These are phyloP conservation scores for Solanum neorickii DNA, from an alignment of 257 asterid species.

Conservation along the genomic window DNA sequence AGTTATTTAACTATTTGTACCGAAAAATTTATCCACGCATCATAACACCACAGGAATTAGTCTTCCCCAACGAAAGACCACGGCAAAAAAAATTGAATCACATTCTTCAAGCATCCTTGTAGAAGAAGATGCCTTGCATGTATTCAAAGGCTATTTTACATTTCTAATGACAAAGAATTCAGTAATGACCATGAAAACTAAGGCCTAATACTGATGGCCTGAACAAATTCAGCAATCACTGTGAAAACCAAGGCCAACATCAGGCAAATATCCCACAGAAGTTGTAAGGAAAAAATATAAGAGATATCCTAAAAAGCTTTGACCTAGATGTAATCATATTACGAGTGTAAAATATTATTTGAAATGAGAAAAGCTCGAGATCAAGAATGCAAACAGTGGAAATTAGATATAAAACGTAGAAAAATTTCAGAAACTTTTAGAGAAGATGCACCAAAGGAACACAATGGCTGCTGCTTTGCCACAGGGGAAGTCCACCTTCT, in stretches of 20 bases:
- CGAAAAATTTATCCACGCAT: background rate
- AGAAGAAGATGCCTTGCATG: background rate
- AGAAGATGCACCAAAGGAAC: background rate
- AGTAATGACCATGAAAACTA: background rate
- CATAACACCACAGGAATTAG: background rate
- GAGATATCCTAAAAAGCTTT: background rate
- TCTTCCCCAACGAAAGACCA: background rate
- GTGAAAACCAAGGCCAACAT: background rate
- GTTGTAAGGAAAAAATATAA: background rate
- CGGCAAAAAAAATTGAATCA: background rate
- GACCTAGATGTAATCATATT: background rate
- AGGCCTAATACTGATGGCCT: background rate
- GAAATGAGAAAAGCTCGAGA: background rate
- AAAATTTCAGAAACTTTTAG: background rate
- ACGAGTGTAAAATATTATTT: background rate
- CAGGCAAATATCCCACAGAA: background rate
- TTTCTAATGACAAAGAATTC: background rate
- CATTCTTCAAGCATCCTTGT: background rate
- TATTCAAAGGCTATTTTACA: background rate
- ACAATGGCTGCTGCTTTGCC: background rate
- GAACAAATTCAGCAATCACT: background rate
- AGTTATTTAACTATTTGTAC: background rate
- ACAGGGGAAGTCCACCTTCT: background rate
- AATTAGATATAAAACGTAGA: background rate
- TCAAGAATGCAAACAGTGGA: background rate